A percentile compares a stretch with the other conserved stretches of the same genome.
phyloP scores from a whole-genome alignment of 2,329 filamentous ascomycete species.

The Truncatella angustata region DNA sequence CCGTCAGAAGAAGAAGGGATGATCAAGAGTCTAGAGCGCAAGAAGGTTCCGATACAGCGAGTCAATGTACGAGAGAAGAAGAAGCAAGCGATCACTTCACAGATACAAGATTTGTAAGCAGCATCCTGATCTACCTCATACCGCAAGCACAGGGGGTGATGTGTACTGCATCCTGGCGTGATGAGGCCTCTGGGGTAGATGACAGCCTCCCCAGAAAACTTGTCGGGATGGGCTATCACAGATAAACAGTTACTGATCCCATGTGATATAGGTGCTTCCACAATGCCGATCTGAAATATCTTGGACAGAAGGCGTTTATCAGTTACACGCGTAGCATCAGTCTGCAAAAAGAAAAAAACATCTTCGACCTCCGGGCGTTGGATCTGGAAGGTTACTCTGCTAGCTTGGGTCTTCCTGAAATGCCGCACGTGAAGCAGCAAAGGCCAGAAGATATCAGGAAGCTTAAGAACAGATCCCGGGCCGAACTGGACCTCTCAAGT shows the following conservation, averaged over 20 bases:
- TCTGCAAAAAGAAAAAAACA: constrained; percentile 85
- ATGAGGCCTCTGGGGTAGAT: too few species aligned
- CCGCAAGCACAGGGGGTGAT: too few species aligned
- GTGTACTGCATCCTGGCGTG: too few species aligned
- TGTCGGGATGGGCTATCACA: too few species aligned
- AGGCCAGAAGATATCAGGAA: constrained; percentile 86
- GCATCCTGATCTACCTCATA: too few species aligned
- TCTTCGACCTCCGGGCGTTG: constrained; percentile 81
- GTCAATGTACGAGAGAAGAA: constrained; percentile 89
- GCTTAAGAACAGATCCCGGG: constrained; percentile 80
- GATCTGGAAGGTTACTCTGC: constrained; percentile 83
- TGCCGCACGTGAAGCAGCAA: constrained; percentile 89
- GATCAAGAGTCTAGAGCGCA: constrained; percentile 78
- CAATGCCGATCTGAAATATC: constrained; percentile 87
- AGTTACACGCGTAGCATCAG: constrained; percentile 84
- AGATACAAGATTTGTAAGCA: too few species aligned
- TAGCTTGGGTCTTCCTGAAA: constrained; percentile 84
- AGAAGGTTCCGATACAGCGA: constrained; percentile 83
- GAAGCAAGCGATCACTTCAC: constrained; percentile 81
- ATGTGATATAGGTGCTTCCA: constrained; percentile 98
- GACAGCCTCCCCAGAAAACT: too few species aligned
- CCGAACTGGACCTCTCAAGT: constrained; percentile 52
- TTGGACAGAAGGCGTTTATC: constrained; percentile 94
- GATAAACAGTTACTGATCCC: too few species aligned
- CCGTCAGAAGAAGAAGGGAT: constrained; percentile 93